Evolutionary conservation across 1,139 yeast genomes (phyloP), one percentile per base, ranked within the genome.

Genomic region (Hansenula lynferdii): DNA sequence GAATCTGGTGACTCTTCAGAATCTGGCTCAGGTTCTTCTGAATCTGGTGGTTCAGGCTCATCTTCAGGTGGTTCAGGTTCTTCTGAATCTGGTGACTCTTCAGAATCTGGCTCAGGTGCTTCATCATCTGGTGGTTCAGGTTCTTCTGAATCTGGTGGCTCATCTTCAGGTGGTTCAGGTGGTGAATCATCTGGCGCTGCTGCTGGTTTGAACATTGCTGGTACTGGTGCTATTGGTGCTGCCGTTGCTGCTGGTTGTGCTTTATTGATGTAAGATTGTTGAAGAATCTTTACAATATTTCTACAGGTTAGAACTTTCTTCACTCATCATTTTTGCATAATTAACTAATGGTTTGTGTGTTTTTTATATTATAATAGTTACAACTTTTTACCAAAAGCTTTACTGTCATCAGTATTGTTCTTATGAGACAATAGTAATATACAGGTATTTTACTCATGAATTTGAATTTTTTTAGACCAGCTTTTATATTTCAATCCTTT

Each of bases 161-260:
- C 27, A 9, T 31, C 34, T 12, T 18, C 21, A 14, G 35, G 31
- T 28, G 28, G 19, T 6, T 24, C 29, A 5, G 29, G 28, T 31
- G 10, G 18, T 20, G 28, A 6, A 5, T 30, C 33, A 6, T 25
- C 29, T 12, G 34, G 27, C 12, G 22, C 34, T 11, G 35, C 36
- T 27, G 39, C 25, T 21, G 39, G 25, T 27, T 17, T 34, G n/a
- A 32, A 31, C 20, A 23, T 19, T 29, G 36, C 25, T 16, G 24
- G 20, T 28, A 12, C 36, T 15, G 44, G 39, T 35, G 41, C 29
- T 14, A 30, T 35, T 34, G 42, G 33, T 39, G 44, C 39, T 22
- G 38, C 30, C 30, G 31, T 35, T 20, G 44, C 36, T 32, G 42
- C 37, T 19, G 44, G 39, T 39, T 36, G 31, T 35, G 44, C 39